Conservation (phyloP, 202 grass and related monocot genomes). For the Schoenoplectus tabernaemontani region DNA sequence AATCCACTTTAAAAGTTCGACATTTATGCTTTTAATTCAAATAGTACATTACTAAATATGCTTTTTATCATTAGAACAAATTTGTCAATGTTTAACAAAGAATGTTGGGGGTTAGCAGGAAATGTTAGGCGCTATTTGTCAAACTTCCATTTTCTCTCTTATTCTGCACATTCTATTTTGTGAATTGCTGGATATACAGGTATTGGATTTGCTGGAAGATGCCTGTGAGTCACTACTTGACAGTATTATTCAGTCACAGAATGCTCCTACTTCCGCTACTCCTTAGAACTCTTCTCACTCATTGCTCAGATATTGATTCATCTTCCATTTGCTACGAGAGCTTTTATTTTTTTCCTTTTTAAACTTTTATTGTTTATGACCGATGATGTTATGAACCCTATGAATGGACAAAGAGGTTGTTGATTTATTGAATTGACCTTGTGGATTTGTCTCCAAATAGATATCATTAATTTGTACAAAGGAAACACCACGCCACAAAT, state of each 20-base stretch:
- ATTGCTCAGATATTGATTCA: slow-evolving; percentile 12
- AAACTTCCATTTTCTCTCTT: background rate
- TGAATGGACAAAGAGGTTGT: background rate
- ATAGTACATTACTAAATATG: background rate
- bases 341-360: background rate
- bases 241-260: slow-evolving; percentile 40
- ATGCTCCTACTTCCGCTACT: slow-evolving; percentile 32
- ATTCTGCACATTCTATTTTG: background rate
- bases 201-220: slow-evolving; percentile 86
- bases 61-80: background rate
- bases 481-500: too few relatives aligned
- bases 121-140: background rate
- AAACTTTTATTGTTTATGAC: background rate
- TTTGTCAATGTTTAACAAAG: background rate
- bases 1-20: background rate
- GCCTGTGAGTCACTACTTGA: slow-evolving; percentile 75
- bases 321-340: background rate
- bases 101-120: background rate
- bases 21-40: background rate
- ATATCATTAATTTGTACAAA: background rate
- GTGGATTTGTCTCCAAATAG: background rate
- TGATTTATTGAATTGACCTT: background rate
- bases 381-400: background rate
- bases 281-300: background rate
- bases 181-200: slow-evolving; percentile 32